Percentiles rank a stretch among this genome's conserved stretches.
Evolutionary conservation across 2,329 filamentous ascomycete species (phyloP).

Genomic region (Penicillium psychrosexuale): DNA sequence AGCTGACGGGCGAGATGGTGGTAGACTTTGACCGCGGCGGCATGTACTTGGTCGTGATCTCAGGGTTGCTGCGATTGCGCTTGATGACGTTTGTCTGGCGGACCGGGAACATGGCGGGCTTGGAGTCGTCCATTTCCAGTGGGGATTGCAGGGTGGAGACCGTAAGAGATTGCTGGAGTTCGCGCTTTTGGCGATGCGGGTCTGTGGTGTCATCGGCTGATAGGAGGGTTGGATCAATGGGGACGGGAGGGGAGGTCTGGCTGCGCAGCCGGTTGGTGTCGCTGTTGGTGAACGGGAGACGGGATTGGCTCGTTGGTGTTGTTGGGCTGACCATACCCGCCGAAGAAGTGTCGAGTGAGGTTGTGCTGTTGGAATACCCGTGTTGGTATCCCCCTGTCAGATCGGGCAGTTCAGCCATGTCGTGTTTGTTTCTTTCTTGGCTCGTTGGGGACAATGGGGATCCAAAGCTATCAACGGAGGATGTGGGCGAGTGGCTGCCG

Average conservation of each 20-base stretch:
- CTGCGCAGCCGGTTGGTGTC: slow-evolving; percentile 75
- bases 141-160: slow-evolving; percentile 52
- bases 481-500: slow-evolving; percentile 67
- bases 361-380: slow-evolving; percentile 64
- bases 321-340: slow-evolving; percentile 69
- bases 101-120: slow-evolving; percentile 27
- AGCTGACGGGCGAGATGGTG: slow-evolving; percentile 51
- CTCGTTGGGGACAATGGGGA: slow-evolving; percentile 69
- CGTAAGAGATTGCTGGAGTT: slow-evolving; percentile 38
- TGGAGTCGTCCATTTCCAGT: slow-evolving; percentile 45
- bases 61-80: slow-evolving; percentile 45
- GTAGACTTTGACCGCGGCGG: slow-evolving; percentile 41
- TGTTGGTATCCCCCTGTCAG: slow-evolving; percentile 61
- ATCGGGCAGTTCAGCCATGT: slow-evolving; percentile 59
- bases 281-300: slow-evolving; percentile 46
- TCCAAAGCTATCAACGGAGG: slow-evolving; percentile 59
- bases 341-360: slow-evolving; percentile 66
- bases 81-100: slow-evolving; percentile 36
- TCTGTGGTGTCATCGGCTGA: slow-evolving; percentile 52
- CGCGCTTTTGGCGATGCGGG: slow-evolving; percentile 54
- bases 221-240: slow-evolving; percentile 51
- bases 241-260: slow-evolving; percentile 75
- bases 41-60: slow-evolving; percentile 44
- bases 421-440: slow-evolving; percentile 65
- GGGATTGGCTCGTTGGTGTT: slow-evolving; percentile 51